Base-by-base conservation (phyloP, 345 rosid genomes). In the Schrenkiella parvula region DNA sequence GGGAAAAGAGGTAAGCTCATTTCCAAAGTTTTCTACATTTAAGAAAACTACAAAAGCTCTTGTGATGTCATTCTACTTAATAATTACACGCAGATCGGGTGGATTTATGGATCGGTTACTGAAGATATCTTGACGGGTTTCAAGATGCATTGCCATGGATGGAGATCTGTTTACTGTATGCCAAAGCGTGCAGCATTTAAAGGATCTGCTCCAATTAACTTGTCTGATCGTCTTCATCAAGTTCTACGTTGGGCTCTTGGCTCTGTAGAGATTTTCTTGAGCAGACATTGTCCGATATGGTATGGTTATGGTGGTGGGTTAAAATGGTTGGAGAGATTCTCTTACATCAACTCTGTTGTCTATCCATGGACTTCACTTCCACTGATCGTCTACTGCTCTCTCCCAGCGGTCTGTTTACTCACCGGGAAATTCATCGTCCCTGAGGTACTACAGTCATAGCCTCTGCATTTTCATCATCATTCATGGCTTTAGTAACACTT, bases 211-310 rank as follows among this genome's bases (percentile, higher is more conserved):
- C 98, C 98, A 0, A 92, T 92, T 58, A 92, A 92, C 73, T 88
- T 92, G 32, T 88, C 98, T 2, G 98, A 92, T 84, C 98, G 98
- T 81, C 83, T 92, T 2, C 87, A 92, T 73, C 98, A 92, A 79
- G 98, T 92, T 75, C 95, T 92, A 55, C 89, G 98, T 5, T 92
- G 98, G 98, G 96, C 98, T 15, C 96, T 92, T 68, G 98, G 98
- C 47, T 93, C 98, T 52, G 98, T 93, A 2, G 98, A 93, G 83
- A 93, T 93, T 55, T 90, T 93, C 86, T 82, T 93, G 77, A 90
- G 98, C 66, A 87, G 93, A 76, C 97, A 93, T 74, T 93, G 98
- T 57, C 98, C 98, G 0, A 90, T 92, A 62, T 92, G 98, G 98
- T 92, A 92, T 75, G 98, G 98, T 38, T 92, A 90, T 57, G 98